Conservation (phyloP, 768 basidiomycete genomes). For the Glaciozyma antarctica region DNA sequence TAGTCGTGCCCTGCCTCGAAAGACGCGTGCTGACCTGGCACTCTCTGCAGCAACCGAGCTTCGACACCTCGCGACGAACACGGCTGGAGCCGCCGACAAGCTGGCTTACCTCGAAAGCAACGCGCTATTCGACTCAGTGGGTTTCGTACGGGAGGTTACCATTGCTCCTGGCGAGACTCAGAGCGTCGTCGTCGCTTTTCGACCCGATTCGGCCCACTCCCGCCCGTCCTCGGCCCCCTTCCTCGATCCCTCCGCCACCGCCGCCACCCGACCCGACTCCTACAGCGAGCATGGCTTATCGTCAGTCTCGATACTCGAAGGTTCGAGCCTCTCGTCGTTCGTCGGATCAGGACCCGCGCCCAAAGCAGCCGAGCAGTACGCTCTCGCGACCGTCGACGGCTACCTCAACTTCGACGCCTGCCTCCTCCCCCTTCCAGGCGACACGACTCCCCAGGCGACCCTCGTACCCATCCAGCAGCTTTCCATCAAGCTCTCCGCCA, state of each 20-base stretch:
- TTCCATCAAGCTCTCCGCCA: constrained; percentile 36
- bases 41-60: not conserved
- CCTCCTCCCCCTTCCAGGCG: not conserved
- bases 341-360: not conserved
- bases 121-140: constrained; percentile 5
- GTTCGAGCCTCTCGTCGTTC: not conserved
- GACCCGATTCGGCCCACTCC: constrained; percentile 3
- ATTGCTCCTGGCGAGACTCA: not conserved
- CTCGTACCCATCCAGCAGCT: constrained; percentile 11
- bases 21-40: not conserved
- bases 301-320: not conserved
- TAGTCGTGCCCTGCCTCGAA: too few species aligned
- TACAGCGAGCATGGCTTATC: constrained; percentile 5
- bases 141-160: constrained; percentile 2
- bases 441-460: not conserved
- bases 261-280: not conserved
- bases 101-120: not conserved
- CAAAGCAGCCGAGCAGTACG: not conserved
- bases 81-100: not conserved
- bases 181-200: constrained; percentile 1
- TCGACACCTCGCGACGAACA: constrained; percentile 4
- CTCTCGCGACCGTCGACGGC: constrained; percentile 3
- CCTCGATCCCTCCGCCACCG: not conserved
- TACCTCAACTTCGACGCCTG: constrained; percentile 4
- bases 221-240: not conserved